These are phyloP conservation scores for Tetracentron sinense DNA, from an alignment of 164 flowering plant genomes.

Conservation along the genomic window DNA sequence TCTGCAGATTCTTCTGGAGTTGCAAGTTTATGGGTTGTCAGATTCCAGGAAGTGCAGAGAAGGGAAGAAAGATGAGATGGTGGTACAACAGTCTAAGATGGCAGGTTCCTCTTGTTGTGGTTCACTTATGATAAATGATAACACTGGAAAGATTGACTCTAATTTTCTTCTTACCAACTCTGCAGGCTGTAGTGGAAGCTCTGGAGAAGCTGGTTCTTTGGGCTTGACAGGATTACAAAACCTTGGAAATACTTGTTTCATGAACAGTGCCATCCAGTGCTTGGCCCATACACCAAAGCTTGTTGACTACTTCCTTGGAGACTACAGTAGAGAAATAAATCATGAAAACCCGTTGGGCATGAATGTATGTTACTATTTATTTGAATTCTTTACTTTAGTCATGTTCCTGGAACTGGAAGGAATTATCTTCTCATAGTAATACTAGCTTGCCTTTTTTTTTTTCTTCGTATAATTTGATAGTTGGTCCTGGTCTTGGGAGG, in stretches of 20 bases:
- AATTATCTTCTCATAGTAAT: too few species aligned
- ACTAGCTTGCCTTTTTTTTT: too few species aligned
- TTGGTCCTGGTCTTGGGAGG: slow-evolving; percentile 2
- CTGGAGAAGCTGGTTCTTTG: slow-evolving; percentile 51
- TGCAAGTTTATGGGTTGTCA: slow-evolving; percentile 90
- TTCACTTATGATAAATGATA: slow-evolving; percentile 49
- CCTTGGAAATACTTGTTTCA: slow-evolving; percentile 96
- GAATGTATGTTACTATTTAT: slow-evolving; percentile 48
- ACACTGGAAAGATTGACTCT: slow-evolving; percentile 30
- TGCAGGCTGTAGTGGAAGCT: slow-evolving; percentile 24
- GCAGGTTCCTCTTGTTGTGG: slow-evolving; percentile 32
- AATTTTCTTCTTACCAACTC: slow-evolving; percentile 18
- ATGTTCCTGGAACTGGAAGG: slow-evolving; percentile 12
- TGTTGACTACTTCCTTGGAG: slow-evolving; percentile 87
- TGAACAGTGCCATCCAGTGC: slow-evolving; percentile 95
- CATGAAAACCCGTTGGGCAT: slow-evolving; percentile 79
- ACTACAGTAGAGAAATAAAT: slow-evolving; percentile 75
- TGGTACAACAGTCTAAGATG: slow-evolving; percentile 25
- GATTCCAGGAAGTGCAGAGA: slow-evolving; percentile 61
- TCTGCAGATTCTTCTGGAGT: slow-evolving; percentile 65
- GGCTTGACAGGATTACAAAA: slow-evolving; percentile 91
- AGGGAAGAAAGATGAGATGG: slow-evolving; percentile 56
- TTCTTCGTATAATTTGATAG: too few species aligned
- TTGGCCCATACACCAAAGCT: slow-evolving; percentile 88
- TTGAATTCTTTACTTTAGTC: not conserved